Base-by-base conservation (phyloP, 2,329 filamentous ascomycete species). In the Macrophomina tecta region DNA sequence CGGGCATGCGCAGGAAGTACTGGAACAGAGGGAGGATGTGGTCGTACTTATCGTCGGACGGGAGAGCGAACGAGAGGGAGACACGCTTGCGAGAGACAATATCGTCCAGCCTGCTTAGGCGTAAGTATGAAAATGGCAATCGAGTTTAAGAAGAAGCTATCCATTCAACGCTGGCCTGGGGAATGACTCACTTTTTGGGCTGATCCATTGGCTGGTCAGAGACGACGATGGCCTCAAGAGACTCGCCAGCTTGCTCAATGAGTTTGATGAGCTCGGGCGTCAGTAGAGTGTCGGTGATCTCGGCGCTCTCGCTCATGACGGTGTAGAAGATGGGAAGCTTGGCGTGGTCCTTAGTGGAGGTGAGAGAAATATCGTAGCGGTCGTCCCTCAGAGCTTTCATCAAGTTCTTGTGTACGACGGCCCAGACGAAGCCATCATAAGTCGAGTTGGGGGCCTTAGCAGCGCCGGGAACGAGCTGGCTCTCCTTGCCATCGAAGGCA, bases 291-390 rank as follows among this genome's bases (percentile, higher is more conserved):
- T 97, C 92, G 12, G 94, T 97, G 73, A 99, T 90, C 81, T 98
- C 95, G 67, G 94, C 93, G 80, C 90, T 97, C 85, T 99, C 95
- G 76, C 89, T 96, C 95, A 99, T 98, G 75, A 97, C 88, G 12
- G 93, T 97, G 65, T 90, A 85, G 94, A 94, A 99, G 70, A 86
- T 81, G 40, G 95, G 94, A 40, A 99, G 88, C 84, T 97, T 97
- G 65, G 90, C 77, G 81, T 94, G 88, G 75, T 99, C 95, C 85
- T 97, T 97, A 76, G 94, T 97, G 70, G 89, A 89, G 49, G 95
- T 97, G 72, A 99, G 87, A 64, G 92, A 97, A 65, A 97, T 84
- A 78, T 99, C 95, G 81, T 97, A 99, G 73, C 95, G 91, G 70
- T 97, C 93, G 56, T 97, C 91, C 69, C 95, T 91, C 73, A 97